phyloP scores from a whole-genome alignment of 208 protist species.

The Leishmania gerbilli region DNA sequence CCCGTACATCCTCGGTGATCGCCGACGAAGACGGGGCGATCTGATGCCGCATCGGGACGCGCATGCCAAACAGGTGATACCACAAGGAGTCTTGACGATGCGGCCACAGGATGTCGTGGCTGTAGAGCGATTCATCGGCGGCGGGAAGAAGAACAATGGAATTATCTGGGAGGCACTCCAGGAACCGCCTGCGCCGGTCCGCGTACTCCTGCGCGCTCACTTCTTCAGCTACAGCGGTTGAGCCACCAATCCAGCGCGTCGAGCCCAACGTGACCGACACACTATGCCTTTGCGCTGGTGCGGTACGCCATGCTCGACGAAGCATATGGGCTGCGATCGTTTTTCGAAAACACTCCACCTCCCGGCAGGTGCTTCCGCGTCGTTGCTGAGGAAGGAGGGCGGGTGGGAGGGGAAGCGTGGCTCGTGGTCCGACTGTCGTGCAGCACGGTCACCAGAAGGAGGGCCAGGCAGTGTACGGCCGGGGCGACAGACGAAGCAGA shows the following conservation, averaged over 20 bases:
- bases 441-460: not conserved
- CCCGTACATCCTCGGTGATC: conserved; percentile 16
- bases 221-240: not conserved
- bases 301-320: conserved; percentile 1
- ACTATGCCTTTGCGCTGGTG: not conserved
- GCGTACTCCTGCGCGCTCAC: conserved; percentile 32
- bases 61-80: conserved; percentile 58
- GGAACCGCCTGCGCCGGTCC: conserved; percentile 37
- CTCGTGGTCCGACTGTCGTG: not conserved
- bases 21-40: conserved; percentile 19
- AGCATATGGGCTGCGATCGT: conserved; percentile 4
- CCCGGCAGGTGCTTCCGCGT: not conserved
- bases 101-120: conserved; percentile 42
- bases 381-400: not conserved
- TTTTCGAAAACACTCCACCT: not conserved
- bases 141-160: conserved; percentile 47
- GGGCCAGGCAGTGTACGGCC: not conserved
- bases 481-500: not conserved
- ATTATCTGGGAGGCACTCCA: conserved; percentile 35
- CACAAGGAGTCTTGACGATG: conserved; percentile 50
- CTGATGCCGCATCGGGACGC: conserved; percentile 27
- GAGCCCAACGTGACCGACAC: not conserved
- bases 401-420: not conserved
- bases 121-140: conserved; percentile 30
- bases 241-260: not conserved